Evolutionary conservation across 2,329 filamentous ascomycete genomes (phyloP).

Genomic region (Clonostachys rhizophaga): DNA sequence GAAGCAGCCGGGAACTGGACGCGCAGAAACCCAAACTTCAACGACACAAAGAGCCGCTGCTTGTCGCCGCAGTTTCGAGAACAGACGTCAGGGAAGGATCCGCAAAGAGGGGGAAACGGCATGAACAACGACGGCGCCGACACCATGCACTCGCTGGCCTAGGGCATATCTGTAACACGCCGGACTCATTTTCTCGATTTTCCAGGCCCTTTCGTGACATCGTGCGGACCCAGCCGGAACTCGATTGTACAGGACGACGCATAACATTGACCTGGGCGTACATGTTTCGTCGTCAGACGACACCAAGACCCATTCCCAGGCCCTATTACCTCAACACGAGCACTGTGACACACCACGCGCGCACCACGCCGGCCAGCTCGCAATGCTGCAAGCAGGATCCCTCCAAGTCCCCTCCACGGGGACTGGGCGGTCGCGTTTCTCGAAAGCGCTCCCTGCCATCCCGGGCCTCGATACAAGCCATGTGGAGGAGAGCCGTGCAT

Average conservation of each 20-base stretch:
- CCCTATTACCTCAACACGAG: background rate
- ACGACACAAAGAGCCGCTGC: too few relatives aligned
- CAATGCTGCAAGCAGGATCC: constrained; percentile 1
- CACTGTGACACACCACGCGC: constrained; percentile 2
- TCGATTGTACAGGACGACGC: background rate
- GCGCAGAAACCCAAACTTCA: too few relatives aligned
- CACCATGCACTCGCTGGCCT: too few relatives aligned
- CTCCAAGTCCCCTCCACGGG: constrained; percentile 1
- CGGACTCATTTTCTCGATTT: too few relatives aligned
- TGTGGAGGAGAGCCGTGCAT: background rate
- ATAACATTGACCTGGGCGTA: background rate
- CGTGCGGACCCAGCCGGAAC: too few relatives aligned
- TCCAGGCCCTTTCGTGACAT: too few relatives aligned
- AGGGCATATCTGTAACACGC: too few relatives aligned
- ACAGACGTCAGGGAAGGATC: too few relatives aligned
- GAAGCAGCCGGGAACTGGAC: too few relatives aligned
- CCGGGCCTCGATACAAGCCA: constrained; percentile 16
- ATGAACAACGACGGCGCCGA: too few relatives aligned
- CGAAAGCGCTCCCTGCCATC: constrained; percentile 51
- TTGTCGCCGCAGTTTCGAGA: too few relatives aligned
- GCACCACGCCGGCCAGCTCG: background rate
- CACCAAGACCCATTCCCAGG: background rate
- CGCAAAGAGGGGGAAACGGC: too few relatives aligned
- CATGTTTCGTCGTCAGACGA: constrained; percentile 2
- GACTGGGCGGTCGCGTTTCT: constrained; percentile 48